These are phyloP conservation scores for Heterotrichella gracilis DNA, from an alignment of 352 stramenopile genomes.

Conservation along the genomic window DNA sequence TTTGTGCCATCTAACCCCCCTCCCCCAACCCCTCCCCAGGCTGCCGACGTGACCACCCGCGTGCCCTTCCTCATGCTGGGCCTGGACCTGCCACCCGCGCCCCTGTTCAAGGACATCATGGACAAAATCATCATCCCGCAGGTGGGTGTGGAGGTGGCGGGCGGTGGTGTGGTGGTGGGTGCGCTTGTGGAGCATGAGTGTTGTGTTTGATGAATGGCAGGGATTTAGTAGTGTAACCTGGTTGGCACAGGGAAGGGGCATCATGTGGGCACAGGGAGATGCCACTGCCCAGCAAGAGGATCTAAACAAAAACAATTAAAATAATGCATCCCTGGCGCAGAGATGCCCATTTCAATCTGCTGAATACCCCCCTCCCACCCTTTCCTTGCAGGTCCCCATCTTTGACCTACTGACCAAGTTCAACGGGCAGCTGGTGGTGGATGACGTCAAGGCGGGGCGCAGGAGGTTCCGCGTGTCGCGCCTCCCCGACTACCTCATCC, in stretches of 20 bases:
- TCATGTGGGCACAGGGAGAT: too few relatives aligned
- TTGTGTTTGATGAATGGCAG: too few relatives aligned
- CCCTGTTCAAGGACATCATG: constrained; percentile 82
- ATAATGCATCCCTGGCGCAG: too few relatives aligned
- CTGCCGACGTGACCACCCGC: constrained; percentile 18
- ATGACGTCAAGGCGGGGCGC: constrained; percentile 35
- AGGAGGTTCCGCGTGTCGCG: constrained; percentile 60
- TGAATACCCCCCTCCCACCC: too few relatives aligned
- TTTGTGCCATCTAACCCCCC: too few relatives aligned
- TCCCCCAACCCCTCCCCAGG: neutral
- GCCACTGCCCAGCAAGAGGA: too few relatives aligned
- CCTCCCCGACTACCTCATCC: constrained; percentile 68
- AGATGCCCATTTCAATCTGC: too few relatives aligned
- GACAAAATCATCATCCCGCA: constrained; percentile 60
- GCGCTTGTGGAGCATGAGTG: constrained; percentile 32
- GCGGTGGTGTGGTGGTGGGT: neutral
- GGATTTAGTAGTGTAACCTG: too few relatives aligned
- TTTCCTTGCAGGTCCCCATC: too few relatives aligned
- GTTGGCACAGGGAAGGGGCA: too few relatives aligned
- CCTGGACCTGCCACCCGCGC: constrained; percentile 77
- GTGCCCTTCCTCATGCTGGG: constrained; percentile 51
- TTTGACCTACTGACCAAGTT: constrained; percentile 86
- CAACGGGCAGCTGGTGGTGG: constrained; percentile 40
- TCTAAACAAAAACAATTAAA: too few relatives aligned
- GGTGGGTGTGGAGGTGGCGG: too few relatives aligned